These are phyloP conservation scores for Pseudocercospora fuligena DNA, from an alignment of 2,329 filamentous ascomycete species.

Conservation along the genomic window DNA sequence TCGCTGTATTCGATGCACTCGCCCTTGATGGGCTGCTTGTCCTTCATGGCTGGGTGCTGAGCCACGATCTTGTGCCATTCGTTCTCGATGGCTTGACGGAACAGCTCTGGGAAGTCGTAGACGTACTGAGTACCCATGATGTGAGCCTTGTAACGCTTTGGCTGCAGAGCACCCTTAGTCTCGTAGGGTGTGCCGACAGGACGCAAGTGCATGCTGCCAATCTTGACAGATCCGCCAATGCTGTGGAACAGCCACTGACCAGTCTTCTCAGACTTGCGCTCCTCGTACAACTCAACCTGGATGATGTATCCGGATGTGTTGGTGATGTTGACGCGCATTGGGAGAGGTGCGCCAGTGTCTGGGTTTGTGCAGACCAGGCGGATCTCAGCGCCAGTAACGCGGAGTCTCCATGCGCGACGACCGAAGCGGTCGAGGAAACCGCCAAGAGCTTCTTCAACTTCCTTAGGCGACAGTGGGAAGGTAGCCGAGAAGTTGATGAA, in stretches of 20 bases:
- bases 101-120: conserved; percentile 99
- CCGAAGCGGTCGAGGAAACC: conserved; percentile 97
- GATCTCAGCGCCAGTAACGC: conserved; percentile 96
- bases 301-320: conserved; percentile 99
- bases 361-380: conserved; percentile 97
- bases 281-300: conserved; percentile 95
- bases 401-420: conserved; percentile 90
- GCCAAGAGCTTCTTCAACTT: conserved; percentile 90
- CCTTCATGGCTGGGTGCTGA: conserved; percentile 72
- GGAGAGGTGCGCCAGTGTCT: conserved; percentile 79
- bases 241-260: conserved; percentile 96
- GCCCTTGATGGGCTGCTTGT: conserved; percentile 81
- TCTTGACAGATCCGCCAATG: conserved; percentile 92
- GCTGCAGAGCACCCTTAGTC: conserved; percentile 98
- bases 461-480: conserved; percentile 85
- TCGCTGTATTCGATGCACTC: conserved; percentile 95
- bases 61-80: conserved; percentile 80
- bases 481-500: conserved; percentile 99
- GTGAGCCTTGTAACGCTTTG: conserved; percentile 99
- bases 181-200: conserved; percentile 91
- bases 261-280: conserved; percentile 96
- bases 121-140: conserved; percentile 99
- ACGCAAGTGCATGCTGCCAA: conserved; percentile 92
- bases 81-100: conserved; percentile 97
- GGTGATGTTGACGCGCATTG: conserved; percentile 92